Conservation (phyloP, 148 eudicot species). For the Rhododendron simsii region DNA sequence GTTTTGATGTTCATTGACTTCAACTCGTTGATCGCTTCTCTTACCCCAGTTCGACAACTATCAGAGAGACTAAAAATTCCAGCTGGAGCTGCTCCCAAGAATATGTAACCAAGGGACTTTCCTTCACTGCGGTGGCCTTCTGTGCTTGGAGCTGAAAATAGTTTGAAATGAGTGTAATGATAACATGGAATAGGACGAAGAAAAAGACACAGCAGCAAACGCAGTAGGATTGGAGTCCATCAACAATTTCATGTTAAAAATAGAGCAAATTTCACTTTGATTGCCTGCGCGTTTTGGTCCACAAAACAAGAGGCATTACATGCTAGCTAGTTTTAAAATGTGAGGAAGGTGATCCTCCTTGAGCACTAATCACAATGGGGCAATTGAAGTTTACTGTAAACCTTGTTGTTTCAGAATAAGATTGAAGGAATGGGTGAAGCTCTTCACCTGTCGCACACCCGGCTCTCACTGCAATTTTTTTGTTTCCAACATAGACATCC, state of each 20-base stretch:
- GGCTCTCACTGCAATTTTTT: slow-evolving; percentile 58
- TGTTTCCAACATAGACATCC: slow-evolving; percentile 63
- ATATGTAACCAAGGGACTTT: slow-evolving; percentile 63
- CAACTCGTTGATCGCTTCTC: slow-evolving; percentile 64
- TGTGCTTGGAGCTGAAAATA: slow-evolving; percentile 38
- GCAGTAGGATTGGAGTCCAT: not conserved
- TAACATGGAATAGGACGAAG: not conserved
- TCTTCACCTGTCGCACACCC: slow-evolving; percentile 54
- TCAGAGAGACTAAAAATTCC: slow-evolving; percentile 79
- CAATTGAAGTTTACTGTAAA: not conserved
- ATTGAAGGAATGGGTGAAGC: not conserved
- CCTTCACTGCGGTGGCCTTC: slow-evolving; percentile 41
- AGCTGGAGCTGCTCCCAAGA: slow-evolving; percentile 40
- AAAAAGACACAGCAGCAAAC: not conserved
- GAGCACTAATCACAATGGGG: not conserved
- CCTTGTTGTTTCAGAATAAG: not conserved
- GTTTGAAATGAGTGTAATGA: not conserved
- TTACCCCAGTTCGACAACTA: slow-evolving; percentile 69
- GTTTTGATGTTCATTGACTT: slow-evolving; percentile 76
- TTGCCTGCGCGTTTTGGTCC: not conserved
- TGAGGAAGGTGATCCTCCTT: not conserved
- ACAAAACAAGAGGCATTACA: not conserved
- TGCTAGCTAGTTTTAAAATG: not conserved
- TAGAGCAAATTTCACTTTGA: not conserved
- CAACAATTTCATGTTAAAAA: not conserved